Base-by-base conservation (phyloP, 331 rosid genomes). In the Acacia concinna region DNA sequence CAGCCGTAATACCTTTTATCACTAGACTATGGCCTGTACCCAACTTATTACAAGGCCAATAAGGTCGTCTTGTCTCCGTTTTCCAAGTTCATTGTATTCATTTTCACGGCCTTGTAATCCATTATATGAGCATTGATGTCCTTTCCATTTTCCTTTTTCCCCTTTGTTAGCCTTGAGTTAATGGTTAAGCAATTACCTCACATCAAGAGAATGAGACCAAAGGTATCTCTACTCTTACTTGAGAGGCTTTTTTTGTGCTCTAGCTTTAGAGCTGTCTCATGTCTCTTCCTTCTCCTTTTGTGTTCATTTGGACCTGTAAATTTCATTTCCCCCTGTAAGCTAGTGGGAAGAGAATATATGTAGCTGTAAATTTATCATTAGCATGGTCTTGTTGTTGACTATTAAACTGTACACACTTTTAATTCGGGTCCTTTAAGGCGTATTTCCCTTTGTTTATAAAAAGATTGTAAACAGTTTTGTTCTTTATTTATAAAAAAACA, bases 1-100 rank as follows among this genome's bases (percentile, higher is more conserved):
- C 94, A 28, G 99, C 98, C 54, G 71, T 91, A 75, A 78, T 84
- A 64, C 98, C 99, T 75, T 96, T 96, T 86, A 74, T 93, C 77
- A 81, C 87, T 79, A 82, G 87, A 73, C 87, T 89, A 32, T 77
- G 87, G 47, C 77, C 76, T 54, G 88, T 69, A 71, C 86, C 91
- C 54, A 88, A 86, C 76, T 82, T 76, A 68, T 83, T 71, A 74
- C 85, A 86, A 70, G 83, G 82, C 80, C 83, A 41, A 68, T 93
- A 90, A 25, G 94, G 80, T 44, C 71, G 56, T 74, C 84, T n/a
- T n/a, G n/a, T n/a, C n/a, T n/a, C 52, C 68, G 68, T 68, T 79
- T 43, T 38, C 41, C 57, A 60, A 62, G 70, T 76, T 77, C 64
- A 77, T 65, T 74, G 81, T 71, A 49, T 46, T 46, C 18, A 13